phyloP scores from a whole-genome alignment of 1,139 yeast genomes.

The Saccharomyces pastorianus region DNA sequence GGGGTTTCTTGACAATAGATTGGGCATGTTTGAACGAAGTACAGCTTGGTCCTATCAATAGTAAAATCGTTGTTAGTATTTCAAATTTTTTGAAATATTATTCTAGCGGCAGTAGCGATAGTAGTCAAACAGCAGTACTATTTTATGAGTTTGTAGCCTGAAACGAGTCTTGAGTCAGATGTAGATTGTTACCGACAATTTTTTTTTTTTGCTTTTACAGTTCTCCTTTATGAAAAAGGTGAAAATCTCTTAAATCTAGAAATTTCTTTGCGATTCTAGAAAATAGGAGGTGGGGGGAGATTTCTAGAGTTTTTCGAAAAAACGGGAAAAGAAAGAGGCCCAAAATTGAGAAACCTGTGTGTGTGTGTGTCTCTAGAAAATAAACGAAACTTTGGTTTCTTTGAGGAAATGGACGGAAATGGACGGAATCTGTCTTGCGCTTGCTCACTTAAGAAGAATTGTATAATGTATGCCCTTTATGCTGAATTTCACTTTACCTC shows the following conservation, averaged over 20 bases:
- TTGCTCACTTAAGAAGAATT: neutral
- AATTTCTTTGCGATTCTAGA: neutral
- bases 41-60: neutral
- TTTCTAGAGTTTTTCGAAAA: neutral
- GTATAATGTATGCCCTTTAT: neutral
- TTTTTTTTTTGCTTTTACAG: neutral
- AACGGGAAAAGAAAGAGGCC: neutral
- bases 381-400: neutral
- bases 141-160: neutral
- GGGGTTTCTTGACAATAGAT: conserved; percentile 21
- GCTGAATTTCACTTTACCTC: neutral
- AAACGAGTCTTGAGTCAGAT: no score
- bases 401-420: neutral
- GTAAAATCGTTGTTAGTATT: neutral
- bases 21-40: conserved; percentile 14
- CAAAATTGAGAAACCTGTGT: neutral
- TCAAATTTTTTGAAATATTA: neutral
- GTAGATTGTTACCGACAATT: no score
- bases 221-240: neutral
- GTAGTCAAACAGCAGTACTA: neutral
- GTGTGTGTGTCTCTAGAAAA: neutral
- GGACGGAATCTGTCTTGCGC: neutral
- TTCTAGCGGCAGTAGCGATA: neutral
- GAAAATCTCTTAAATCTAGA: neutral
- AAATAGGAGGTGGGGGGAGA: neutral